Base-by-base conservation (phyloP, 148 eudicot species). In the Spergularia marina region DNA sequence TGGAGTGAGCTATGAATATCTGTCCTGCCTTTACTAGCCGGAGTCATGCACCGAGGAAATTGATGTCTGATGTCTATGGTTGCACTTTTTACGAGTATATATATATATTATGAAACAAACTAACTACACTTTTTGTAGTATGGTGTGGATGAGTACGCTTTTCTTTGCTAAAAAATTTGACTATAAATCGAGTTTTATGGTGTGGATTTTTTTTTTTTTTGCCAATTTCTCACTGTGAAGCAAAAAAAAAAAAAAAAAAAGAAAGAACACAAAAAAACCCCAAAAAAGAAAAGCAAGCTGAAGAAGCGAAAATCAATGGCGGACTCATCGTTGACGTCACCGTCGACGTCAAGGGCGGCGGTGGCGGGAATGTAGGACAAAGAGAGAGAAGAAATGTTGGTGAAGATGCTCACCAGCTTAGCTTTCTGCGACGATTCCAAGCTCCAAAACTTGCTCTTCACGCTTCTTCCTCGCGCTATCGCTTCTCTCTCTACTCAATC, bases 381-480 rank as follows among this genome's bases (percentile, higher is more conserved):
- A 2, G 96, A 91, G 72, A 89, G 79, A 66, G 90, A 82, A 77
- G 97, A 92, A 54, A 72, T 92, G 79, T 82, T 95, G 16, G 97
- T 89, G 71, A 86, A 92, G 73, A 87, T 95, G 97, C 79, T 92
- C 14, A 92, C 98, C 39, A 88, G 89, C 6, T 81, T 95, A 52
- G 98, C 98, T 0, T 90, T 95, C 4, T 95, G 96, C 72, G 98
- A 93, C 44, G 96, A 92, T 76, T 83, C 91, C 21, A 92, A 89
- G 59, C 94, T 94, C 41, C 77, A 90, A 77, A 81, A 34, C 88
- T 88, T 94, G 85, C 94, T 94, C 77, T 82, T 84, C 78, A 89
- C 75, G 83, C 84, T 94, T 80, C 97, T 91, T 67, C 98, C 98
- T 54, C 86, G 88, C 57, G 83, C 93, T 61, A 87, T 91, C 57